Base-by-base conservation (phyloP, 352 stramenopile genomes). In the Globisporangium spiculum region DNA sequence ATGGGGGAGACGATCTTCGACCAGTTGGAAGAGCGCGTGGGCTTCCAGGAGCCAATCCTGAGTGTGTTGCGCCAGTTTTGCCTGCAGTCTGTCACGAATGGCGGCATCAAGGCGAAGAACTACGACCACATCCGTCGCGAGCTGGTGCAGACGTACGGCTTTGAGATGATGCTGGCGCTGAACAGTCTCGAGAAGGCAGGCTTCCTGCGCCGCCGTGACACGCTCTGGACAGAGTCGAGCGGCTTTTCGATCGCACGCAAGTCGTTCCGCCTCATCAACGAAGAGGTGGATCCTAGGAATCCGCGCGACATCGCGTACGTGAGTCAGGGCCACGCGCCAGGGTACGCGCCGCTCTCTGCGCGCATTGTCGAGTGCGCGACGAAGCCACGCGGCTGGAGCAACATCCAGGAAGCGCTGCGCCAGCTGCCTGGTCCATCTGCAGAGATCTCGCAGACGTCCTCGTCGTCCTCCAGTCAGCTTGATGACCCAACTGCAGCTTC, bases 111-210 rank as follows among this genome's bases (percentile, higher is more conserved):
- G 73, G 88, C 92, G 9, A 96, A 96, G 71, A 94, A 96, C 71
- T 99, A 98, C 71, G 97, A 98, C 76, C 79, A 93, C 57, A 79
- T 99, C 12, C 90, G 94, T 34, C 86, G 92, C 41, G 91, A 98
- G 63, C 84, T 99, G 20, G 89, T 99, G 38, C 97, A 99, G 76
- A 98, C 93, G 0, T 99, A 99, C 72, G 97, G 97, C 6, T 99
- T 98, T 67, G 91, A 99, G 73, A 97, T 96, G 76, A 74, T 99
- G 56, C 81, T 97, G 24, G 86, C 94, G 22, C 74, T 99, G 10
- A 90, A 81, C 52, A 97, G 98, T 69, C 77, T 99, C n/a, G 97
- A 99, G 76, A 93, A 95, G 55, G 85, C 89, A 18, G 96, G 94
- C 5, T 82, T 98, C 52, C 78, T 98, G 32, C 90, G 91, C 68